Conservation (phyloP, 2,329 filamentous ascomycete species). For the Sporothrix inflata region DNA sequence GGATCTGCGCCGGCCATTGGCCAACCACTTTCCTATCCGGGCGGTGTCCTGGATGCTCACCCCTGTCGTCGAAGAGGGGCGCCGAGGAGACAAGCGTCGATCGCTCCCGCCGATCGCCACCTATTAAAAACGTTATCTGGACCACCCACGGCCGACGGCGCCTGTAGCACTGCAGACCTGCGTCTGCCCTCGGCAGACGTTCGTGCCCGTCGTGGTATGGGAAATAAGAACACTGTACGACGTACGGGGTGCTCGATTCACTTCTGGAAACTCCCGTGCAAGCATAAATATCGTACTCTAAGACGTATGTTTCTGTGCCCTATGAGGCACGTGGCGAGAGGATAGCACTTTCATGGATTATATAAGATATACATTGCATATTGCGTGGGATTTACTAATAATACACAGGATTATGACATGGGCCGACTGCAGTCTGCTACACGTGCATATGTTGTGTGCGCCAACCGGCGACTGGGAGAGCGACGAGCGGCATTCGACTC, state of each 20-base stretch:
- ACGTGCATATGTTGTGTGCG: background rate
- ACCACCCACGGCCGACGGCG: background rate
- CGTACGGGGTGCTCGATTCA: background rate
- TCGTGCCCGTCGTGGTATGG: background rate
- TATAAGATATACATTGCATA: background rate
- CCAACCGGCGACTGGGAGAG: background rate
- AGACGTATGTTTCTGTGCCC: background rate
- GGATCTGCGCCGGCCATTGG: slow-evolving; percentile 8
- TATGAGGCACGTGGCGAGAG: background rate
- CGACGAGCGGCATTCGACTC: background rate
- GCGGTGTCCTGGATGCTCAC: background rate
- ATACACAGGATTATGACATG: background rate
- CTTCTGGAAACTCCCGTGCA: background rate
- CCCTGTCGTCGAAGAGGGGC: background rate
- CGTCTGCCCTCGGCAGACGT: background rate
- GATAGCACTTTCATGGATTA: background rate
- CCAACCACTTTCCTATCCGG: slow-evolving; percentile 19
- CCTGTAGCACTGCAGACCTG: background rate
- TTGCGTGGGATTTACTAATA: background rate
- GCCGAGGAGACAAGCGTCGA: background rate
- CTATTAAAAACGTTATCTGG: slow-evolving; percentile 15
- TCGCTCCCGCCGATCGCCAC: slow-evolving; percentile 15
- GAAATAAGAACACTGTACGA: background rate
- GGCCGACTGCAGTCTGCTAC: background rate
- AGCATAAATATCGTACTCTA: background rate